Conservation (phyloP, 2,329 filamentous ascomycete species). For the Aspergillus sp. region DNA sequence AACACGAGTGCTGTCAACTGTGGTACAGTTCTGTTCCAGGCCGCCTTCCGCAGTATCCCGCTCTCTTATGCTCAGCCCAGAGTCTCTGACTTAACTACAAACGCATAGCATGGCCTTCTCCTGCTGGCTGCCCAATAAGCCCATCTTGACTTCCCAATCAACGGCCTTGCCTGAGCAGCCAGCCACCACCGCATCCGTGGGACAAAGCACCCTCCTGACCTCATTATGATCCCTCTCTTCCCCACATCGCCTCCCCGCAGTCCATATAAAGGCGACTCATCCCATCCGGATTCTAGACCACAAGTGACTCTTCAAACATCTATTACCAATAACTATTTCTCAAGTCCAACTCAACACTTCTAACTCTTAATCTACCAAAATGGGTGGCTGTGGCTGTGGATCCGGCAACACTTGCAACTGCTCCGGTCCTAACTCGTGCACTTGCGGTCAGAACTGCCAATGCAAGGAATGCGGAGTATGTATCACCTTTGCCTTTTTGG, state of each 20-base stretch:
- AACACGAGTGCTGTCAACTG: not conserved
- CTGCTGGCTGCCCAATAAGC: not conserved
- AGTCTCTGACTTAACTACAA: not conserved
- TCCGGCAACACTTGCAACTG: conserved; percentile 34
- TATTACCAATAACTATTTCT: not conserved
- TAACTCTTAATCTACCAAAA: conserved; percentile 16
- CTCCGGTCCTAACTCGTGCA: conserved; percentile 31
- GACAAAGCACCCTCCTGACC: conserved; percentile 15
- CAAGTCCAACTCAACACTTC: not conserved
- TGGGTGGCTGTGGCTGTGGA: conserved; percentile 36
- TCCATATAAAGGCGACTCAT: conserved; percentile 13
- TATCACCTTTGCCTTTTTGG: conserved; percentile 9
- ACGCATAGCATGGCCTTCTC: not conserved
- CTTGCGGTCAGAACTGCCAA: conserved; percentile 33
- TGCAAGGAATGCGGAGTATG: conserved; percentile 43
- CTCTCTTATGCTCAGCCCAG: not conserved
- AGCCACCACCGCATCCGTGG: not conserved
- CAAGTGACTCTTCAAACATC: not conserved
- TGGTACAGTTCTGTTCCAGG: not conserved
- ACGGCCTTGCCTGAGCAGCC: not conserved
- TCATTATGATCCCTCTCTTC: conserved; percentile 25
- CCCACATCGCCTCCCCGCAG: conserved; percentile 4
- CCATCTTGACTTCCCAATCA: not conserved
- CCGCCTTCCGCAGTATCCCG: not conserved
- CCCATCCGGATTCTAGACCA: not conserved